Evolutionary conservation across 495 filamentous ascomycete species (phyloP).

Genomic region (Penicillium mononematosum): DNA sequence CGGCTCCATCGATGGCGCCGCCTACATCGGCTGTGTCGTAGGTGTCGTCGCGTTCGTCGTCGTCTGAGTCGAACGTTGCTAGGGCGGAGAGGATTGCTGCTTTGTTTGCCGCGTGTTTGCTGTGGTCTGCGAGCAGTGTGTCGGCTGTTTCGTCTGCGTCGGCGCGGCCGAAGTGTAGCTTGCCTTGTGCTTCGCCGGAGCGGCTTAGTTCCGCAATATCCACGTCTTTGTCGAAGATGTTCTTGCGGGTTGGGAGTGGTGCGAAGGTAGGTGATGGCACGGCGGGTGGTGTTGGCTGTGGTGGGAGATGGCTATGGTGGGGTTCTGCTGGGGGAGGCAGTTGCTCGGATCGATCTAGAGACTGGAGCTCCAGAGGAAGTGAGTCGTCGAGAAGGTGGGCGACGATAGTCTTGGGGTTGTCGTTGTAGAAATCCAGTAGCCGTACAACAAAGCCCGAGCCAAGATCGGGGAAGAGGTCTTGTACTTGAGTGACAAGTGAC

Average conservation of each 20-base stretch:
- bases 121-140: constrained; percentile 50
- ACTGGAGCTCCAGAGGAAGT: constrained; percentile 55
- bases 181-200: constrained; percentile 46
- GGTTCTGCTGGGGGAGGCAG: constrained; percentile 29
- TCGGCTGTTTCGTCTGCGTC: constrained; percentile 65
- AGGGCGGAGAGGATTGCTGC: constrained; percentile 89
- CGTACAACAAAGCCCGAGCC: constrained; percentile 78
- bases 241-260: constrained; percentile 49
- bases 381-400: constrained; percentile 81
- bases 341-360: constrained; percentile 41
- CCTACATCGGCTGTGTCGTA: constrained; percentile 92
- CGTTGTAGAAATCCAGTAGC: constrained; percentile 74
- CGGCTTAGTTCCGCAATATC: constrained; percentile 70
- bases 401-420: constrained; percentile 77
- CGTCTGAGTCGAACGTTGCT: constrained; percentile 86
- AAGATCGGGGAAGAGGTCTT: constrained; percentile 89
- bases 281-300: constrained; percentile 42
- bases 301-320: constrained; percentile 21
- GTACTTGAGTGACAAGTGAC: constrained; percentile 80
- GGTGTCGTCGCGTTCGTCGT: constrained; percentile 96
- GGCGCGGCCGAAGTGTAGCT: constrained; percentile 74
- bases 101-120: constrained; percentile 64
- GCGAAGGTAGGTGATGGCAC: constrained; percentile 26
- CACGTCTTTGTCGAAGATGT: constrained; percentile 72
- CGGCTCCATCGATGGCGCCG: constrained; percentile 68